Conservation (phyloP, 352 stramenopile genomes). For the Globisporangium rhizosaccharum region DNA sequence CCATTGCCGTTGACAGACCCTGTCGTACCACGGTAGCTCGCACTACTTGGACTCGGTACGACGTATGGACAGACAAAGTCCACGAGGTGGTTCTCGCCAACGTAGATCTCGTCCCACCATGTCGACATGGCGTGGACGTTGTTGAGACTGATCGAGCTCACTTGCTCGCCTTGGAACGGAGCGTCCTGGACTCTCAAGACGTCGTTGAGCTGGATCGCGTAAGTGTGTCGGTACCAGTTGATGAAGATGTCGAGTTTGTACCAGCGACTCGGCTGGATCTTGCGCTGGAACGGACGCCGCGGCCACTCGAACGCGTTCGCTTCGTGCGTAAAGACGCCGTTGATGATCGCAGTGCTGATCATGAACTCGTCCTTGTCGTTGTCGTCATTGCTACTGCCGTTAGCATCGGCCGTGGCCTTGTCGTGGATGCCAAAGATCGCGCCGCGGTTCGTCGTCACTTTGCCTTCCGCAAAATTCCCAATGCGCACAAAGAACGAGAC, state of each 20-base stretch:
- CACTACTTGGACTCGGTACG: background rate
- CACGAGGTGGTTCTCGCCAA: slow-evolving; percentile 90
- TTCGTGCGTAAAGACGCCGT: slow-evolving; percentile 67
- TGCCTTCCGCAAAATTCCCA: slow-evolving; percentile 33
- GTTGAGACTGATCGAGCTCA: slow-evolving; percentile 73
- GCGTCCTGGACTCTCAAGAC: slow-evolving; percentile 61
- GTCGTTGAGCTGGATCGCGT: slow-evolving; percentile 91
- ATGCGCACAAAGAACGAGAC: slow-evolving; percentile 80
- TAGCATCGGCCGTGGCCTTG: slow-evolving; percentile 1
- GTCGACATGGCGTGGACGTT: slow-evolving; percentile 73
- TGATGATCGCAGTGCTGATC: slow-evolving; percentile 55
- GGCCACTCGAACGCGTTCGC: slow-evolving; percentile 66
- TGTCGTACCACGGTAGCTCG: slow-evolving; percentile 2
- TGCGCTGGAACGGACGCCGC: slow-evolving; percentile 35
- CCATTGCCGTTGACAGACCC: slow-evolving; percentile 15
- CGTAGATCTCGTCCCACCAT: slow-evolving; percentile 96
- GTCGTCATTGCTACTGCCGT: background rate
- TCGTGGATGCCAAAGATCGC: slow-evolving; percentile 55
- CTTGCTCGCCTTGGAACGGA: slow-evolving; percentile 39
- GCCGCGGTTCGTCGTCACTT: slow-evolving; percentile 43
- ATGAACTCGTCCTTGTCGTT: slow-evolving; percentile 47
- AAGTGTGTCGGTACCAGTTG: slow-evolving; percentile 75
- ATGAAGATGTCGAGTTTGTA: slow-evolving; percentile 94
- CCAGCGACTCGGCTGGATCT: slow-evolving; percentile 75
- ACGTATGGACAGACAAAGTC: slow-evolving; percentile 84